Evolutionary conservation across 2,329 filamentous ascomycete species (phyloP).

Genomic region (Arthrocladium fulminans): DNA sequence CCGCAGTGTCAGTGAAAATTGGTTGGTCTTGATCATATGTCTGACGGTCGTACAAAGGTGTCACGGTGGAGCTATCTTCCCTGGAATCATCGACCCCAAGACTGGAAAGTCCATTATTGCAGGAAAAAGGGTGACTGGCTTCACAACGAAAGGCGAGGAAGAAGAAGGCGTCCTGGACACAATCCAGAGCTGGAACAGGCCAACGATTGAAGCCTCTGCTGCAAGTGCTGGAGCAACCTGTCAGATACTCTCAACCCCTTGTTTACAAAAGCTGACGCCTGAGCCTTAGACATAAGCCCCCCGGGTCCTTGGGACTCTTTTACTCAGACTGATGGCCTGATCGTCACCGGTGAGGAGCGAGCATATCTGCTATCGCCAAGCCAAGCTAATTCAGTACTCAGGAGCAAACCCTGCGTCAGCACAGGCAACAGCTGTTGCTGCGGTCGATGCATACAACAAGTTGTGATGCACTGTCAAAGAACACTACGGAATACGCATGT

Average conservation of each 20-base stretch:
- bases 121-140: conserved; percentile 32
- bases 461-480: no score
- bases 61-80: conserved; percentile 33
- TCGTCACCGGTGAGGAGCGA: conserved; percentile 32
- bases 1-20: no score
- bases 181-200: conserved; percentile 27
- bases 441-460: conserved; percentile 24
- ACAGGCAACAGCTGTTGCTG: conserved; percentile 27
- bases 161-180: conserved; percentile 29
- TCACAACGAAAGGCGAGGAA: conserved; percentile 31
- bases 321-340: conserved; percentile 27
- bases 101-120: conserved; percentile 28
- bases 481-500: no score
- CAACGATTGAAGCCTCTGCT: conserved; percentile 27
- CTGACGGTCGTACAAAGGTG: no score
- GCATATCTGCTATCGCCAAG: no score
- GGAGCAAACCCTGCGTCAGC: conserved; percentile 31
- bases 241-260: no score
- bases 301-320: conserved; percentile 20
- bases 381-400: no score
- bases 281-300: conserved; percentile 9
- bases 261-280: no score
- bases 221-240: conserved; percentile 26
- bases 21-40: no score
- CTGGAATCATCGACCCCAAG: conserved; percentile 26